A percentile compares a stretch with the other conserved stretches of the same genome.
These are phyloP conservation scores for Westerdykella ornata DNA, from an alignment of 2,329 filamentous ascomycete genomes.

Conservation along the genomic window DNA sequence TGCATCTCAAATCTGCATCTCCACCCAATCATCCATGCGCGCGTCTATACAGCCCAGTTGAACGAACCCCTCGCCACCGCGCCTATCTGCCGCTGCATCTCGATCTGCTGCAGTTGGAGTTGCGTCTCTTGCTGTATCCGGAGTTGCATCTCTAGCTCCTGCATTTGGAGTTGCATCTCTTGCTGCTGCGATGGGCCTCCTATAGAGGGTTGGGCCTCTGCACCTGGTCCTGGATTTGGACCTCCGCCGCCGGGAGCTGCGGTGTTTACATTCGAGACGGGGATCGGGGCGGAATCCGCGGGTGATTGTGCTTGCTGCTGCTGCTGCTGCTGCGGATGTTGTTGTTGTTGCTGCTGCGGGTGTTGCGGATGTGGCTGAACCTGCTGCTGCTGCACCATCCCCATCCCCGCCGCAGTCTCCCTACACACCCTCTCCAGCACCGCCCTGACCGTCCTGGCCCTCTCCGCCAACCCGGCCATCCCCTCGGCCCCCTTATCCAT, in stretches of 20 bases:
- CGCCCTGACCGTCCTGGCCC: conserved; percentile 18
- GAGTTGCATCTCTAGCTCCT: no score
- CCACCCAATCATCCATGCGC: no score
- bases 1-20: no score
- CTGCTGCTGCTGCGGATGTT: conserved; percentile 2
- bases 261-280: no score
- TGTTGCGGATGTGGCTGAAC: not conserved
- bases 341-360: conserved; percentile 3
- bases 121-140: no score
- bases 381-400: conserved; percentile 5
- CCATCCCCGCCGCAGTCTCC: conserved; percentile 24
- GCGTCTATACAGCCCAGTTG: no score
- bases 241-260: not conserved
- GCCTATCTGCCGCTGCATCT: conserved; percentile 16
- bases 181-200: conserved; percentile 10
- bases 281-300: not conserved
- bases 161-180: no score
- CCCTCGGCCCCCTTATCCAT: conserved; percentile 22
- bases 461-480: conserved; percentile 16
- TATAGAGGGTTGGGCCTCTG: not conserved
- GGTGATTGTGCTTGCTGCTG: conserved; percentile 3
- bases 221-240: no score
- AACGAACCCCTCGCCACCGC: conserved; percentile 4
- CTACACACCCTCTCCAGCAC: conserved; percentile 25
- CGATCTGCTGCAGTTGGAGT: conserved; percentile 16